Base-by-base conservation (phyloP, 495 filamentous ascomycete genomes). In the Patellaria atrata region DNA sequence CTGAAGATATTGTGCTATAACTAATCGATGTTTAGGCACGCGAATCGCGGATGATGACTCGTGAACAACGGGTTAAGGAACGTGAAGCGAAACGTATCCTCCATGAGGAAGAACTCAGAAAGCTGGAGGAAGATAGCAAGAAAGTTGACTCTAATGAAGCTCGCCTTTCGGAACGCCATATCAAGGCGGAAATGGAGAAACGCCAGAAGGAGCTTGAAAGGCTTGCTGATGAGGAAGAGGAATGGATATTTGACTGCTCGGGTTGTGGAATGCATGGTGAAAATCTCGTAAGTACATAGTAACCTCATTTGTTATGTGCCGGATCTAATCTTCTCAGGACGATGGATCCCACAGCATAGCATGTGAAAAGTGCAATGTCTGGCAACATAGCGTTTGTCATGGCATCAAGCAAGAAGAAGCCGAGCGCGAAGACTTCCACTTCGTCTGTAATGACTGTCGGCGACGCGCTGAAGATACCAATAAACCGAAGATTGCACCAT, bases 311-410 rank as follows among this genome's bases (percentile, higher is more conserved):
- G 8, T 22, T 2, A 28, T 30, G 38, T 14, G 18, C 21, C 30
- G 20, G 40, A 52, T 16, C 51, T 54, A 39, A 38, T 22, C 34
- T 25, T 9, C 24, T 6, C 30, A 77, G 70, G 87, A 94, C 45
- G 89, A 94, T 47, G 89, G 89, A 30, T 76, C 80, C 1, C 82
- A 92, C 53, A 93, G 81, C 52, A 72, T 97, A 38, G 78, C 85
- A n/a, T 97, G 89, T 53, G 89, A 96, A 48, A 76, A 67, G 30
- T 97, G 89, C 64, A 89, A 79, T 52, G 75, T 92, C 13, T 97
- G 89, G 89, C 87, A 94, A 52, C 89, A 94, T 48, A 87, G 80
- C 62, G 77, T 75, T 30, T 97, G 89, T 49, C 71, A 93, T 31
- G 79, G 75, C 20, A 80, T 96, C 38, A 66, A 65, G 8, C 67